Evolutionary conservation across 345 rosid genomes (phyloP).

Genomic region (Sonneratia alba): DNA sequence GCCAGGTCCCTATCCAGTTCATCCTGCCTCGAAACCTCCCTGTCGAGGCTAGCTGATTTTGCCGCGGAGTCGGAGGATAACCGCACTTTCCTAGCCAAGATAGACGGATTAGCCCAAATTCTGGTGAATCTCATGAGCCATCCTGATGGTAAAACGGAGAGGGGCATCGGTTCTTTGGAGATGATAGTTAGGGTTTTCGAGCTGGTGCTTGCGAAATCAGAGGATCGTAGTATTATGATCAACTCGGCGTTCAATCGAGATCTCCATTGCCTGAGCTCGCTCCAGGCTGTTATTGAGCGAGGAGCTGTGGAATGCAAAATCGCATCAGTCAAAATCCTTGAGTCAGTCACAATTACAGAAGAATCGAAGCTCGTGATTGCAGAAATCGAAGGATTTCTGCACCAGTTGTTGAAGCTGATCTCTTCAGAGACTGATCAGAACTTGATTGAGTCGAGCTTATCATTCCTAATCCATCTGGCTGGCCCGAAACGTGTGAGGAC

Average conservation of each 20-base stretch:
- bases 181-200: constrained; percentile 38
- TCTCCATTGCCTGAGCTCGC: constrained; percentile 29
- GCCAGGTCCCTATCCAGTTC: constrained; percentile 17
- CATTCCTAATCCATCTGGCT: constrained; percentile 45
- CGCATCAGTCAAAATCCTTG: constrained; percentile 47
- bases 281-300: constrained; percentile 36
- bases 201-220: constrained; percentile 23
- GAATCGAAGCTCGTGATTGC: constrained; percentile 45
- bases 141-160: constrained; percentile 14
- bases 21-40: constrained; percentile 10
- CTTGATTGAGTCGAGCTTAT: constrained; percentile 48
- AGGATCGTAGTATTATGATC: constrained; percentile 28
- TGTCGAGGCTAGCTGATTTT: constrained; percentile 35
- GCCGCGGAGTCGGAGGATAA: constrained; percentile 49
- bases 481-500: constrained; percentile 39
- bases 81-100: constrained; percentile 34
- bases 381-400: constrained; percentile 43
- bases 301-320: constrained; percentile 41
- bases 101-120: constrained; percentile 38
- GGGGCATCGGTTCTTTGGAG: constrained; percentile 21
- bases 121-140: constrained; percentile 39
- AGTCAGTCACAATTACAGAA: constrained; percentile 40
- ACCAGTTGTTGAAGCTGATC: constrained; percentile 31
- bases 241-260: constrained; percentile 25
- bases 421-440: constrained; percentile 29